Percentiles rank a stretch among this genome's conserved stretches.
These are phyloP conservation scores for Hyphopichia khmerensis DNA, from an alignment of 1,139 yeast species.

Conservation along the genomic window DNA sequence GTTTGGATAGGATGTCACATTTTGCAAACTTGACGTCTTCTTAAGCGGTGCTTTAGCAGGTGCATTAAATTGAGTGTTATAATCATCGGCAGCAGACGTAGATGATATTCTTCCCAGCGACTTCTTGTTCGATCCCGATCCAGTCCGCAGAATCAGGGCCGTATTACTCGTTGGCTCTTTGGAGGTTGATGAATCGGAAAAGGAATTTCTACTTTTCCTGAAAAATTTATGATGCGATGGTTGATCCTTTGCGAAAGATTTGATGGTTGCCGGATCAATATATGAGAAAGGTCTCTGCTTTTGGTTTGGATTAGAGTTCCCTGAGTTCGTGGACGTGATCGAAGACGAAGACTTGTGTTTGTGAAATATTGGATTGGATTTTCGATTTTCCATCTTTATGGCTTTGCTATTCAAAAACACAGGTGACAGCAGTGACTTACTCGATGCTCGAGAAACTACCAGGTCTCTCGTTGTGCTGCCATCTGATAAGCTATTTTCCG, in stretches of 20 bases:
- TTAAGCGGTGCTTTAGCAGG: not conserved
- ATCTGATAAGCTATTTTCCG: slow-evolving; percentile 3
- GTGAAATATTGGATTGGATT: slow-evolving; percentile 29
- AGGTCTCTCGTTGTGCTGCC: slow-evolving; percentile 7
- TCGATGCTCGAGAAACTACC: slow-evolving; percentile 17
- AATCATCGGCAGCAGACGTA: slow-evolving; percentile 7
- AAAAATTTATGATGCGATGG: slow-evolving; percentile 7
- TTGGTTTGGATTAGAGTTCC: slow-evolving; percentile 13
- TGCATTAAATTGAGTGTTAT: not conserved
- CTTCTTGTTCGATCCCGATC: slow-evolving; percentile 1
- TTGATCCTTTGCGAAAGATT: slow-evolving; percentile 30
- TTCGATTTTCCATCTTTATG: slow-evolving; percentile 27
- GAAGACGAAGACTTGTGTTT: slow-evolving; percentile 26
- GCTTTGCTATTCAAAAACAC: slow-evolving; percentile 6
- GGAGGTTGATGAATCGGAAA: slow-evolving; percentile 1
- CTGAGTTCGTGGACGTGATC: slow-evolving; percentile 20
- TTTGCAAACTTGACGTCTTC: slow-evolving; percentile 7
- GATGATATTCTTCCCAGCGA: slow-evolving; percentile 4
- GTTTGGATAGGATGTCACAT: slow-evolving; percentile 3
- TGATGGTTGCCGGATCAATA: slow-evolving; percentile 38
- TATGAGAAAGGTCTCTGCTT: slow-evolving; percentile 56
- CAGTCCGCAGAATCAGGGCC: not conserved
- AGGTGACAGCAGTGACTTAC: slow-evolving; percentile 17
- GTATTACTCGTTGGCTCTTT: slow-evolving; percentile 2
- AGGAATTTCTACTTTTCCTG: slow-evolving; percentile 14